Evolutionary conservation across 2,329 filamentous ascomycete species (phyloP).

Genomic region (Fusarium sp.): DNA sequence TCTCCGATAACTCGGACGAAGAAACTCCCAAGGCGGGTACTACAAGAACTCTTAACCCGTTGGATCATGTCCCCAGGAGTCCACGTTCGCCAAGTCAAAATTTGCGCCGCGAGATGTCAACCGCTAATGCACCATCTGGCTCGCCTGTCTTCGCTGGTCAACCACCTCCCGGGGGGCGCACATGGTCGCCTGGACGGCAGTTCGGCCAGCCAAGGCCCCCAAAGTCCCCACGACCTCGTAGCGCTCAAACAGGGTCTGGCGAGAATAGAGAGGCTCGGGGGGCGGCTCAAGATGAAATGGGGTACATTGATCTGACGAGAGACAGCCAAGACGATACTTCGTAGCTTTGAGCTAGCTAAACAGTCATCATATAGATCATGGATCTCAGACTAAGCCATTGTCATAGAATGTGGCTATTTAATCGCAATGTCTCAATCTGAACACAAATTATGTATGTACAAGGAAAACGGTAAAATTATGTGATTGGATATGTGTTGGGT

Average conservation of each 20-base stretch:
- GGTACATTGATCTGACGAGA: not conserved
- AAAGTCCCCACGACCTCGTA: not conserved
- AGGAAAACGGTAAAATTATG: no score
- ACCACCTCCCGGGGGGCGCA: not conserved
- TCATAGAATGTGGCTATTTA: no score
- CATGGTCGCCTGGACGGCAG: not conserved
- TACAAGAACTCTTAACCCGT: fast-evolving
- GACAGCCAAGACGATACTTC: not conserved
- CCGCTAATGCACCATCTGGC: fast-evolving
- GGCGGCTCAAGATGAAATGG: fast-evolving
- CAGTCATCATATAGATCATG: no score
- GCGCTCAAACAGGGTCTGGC: not conserved
- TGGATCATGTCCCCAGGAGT: fast-evolving
- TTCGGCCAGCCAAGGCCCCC: not conserved
- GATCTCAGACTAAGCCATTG: no score
- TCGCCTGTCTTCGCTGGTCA: not conserved
- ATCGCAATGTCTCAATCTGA: no score
- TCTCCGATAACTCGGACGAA: not conserved
- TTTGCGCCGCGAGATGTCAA: fast-evolving
- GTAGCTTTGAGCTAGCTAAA: no score
- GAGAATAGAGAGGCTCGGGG: not conserved
- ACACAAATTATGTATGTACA: no score
- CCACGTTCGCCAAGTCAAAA: fast-evolving
- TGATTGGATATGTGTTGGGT: no score
- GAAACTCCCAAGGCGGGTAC: not conserved